Evolutionary conservation across 495 filamentous ascomycete genomes (phyloP).

Genomic region (Aspergillus saccharolyticus): DNA sequence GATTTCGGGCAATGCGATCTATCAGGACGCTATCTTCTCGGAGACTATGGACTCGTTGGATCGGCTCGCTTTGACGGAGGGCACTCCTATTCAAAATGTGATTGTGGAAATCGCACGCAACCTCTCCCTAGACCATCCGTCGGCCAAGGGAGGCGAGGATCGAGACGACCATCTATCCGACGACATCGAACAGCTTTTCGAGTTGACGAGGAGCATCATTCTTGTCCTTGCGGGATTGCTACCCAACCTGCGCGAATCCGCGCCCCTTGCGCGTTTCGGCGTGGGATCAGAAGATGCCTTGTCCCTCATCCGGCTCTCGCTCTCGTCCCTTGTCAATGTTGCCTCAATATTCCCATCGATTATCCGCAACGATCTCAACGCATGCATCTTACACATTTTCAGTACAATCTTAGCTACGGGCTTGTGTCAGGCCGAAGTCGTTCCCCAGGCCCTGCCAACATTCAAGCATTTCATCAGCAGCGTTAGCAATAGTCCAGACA

Average conservation of each 20-base stretch:
- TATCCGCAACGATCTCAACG: constrained; percentile 94
- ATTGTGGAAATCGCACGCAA: constrained; percentile 91
- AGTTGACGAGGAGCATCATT: constrained; percentile 91
- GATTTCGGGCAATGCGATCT: constrained; percentile 95
- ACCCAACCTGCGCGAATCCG: constrained; percentile 77
- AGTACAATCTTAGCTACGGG: constrained; percentile 84
- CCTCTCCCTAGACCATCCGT: constrained; percentile 83
- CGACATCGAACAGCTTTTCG: constrained; percentile 97
- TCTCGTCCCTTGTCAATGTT: constrained; percentile 86
- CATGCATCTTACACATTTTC: constrained; percentile 95
- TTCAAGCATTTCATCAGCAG: constrained; percentile 83
- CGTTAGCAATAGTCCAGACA: constrained; percentile 49
- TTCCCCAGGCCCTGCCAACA: constrained; percentile 85
- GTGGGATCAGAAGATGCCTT: constrained; percentile 72
- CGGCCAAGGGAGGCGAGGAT: constrained; percentile 64
- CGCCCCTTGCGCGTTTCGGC: constrained; percentile 59
- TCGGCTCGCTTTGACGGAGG: constrained; percentile 86
- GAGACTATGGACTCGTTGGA: constrained; percentile 96
- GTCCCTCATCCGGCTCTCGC: constrained; percentile 67
- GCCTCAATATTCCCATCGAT: constrained; percentile 93
- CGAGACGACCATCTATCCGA: constrained; percentile 77
- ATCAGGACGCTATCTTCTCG: constrained; percentile 90
- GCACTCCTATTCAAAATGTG: constrained; percentile 79
- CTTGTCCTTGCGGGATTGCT: constrained; percentile 81
- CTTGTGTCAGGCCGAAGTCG: constrained; percentile 78